These are phyloP conservation scores for Barnettozyma populi DNA, from an alignment of 805 yeast species.

Conservation along the genomic window DNA sequence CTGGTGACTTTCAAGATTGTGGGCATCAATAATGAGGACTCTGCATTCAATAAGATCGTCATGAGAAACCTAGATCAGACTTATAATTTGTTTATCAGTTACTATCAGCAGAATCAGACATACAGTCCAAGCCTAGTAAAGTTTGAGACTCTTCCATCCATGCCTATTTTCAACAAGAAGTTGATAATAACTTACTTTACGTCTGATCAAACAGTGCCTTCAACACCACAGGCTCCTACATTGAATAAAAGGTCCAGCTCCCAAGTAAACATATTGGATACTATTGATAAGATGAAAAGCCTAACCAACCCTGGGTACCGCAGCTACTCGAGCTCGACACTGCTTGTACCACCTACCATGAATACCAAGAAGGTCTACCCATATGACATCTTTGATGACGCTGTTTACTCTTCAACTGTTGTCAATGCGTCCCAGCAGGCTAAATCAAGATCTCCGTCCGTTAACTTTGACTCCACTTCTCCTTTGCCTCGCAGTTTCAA, in stretches of 20 bases:
- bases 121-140: slow-evolving; percentile 1
- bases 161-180: slow-evolving; percentile 44
- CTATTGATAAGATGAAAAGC: not conserved
- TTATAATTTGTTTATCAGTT: not conserved
- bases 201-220: slow-evolving; percentile 13
- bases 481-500: not conserved
- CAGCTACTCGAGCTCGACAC: slow-evolving; percentile 13
- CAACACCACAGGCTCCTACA: not conserved
- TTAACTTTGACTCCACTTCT: not conserved
- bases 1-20: slow-evolving; percentile 61
- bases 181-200: slow-evolving; percentile 34
- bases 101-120: not conserved
- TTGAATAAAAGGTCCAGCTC: slow-evolving; percentile 4
- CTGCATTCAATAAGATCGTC: slow-evolving; percentile 3
- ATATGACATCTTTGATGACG: slow-evolving; percentile 62
- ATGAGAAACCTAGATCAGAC: slow-evolving; percentile 7
- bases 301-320: not conserved
- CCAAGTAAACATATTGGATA: slow-evolving; percentile 9
- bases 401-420: slow-evolving; percentile 37
- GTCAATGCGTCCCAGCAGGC: not conserved
- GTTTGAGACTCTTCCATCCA: slow-evolving; percentile 21
- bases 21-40: slow-evolving; percentile 2
- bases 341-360: slow-evolving; percentile 10
- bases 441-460: not conserved
- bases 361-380: slow-evolving; percentile 42